Evolutionary conservation across 768 basidiomycete species (phyloP).

Genomic region (Boletus reticuloceps): DNA sequence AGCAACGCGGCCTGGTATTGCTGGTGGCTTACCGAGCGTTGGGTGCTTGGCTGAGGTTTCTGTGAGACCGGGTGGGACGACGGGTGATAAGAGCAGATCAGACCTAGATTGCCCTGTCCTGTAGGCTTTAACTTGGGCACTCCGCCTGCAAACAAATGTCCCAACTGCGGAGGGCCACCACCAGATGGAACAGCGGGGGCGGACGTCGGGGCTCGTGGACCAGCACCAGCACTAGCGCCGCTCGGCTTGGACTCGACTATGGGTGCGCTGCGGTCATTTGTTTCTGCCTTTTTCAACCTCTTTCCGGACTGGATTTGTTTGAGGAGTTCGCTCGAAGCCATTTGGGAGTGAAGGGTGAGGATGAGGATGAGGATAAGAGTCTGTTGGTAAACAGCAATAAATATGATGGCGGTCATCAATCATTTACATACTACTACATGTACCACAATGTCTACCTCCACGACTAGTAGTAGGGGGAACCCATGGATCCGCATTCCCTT

Average conservation of each 20-base stretch:
- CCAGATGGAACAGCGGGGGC: conserved; percentile 22
- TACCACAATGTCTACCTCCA: not conserved
- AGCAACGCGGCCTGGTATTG: conserved; percentile 51
- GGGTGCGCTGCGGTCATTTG: conserved; percentile 79
- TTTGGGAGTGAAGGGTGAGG: conserved; percentile 24
- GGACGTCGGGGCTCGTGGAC: conserved; percentile 22
- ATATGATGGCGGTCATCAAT: not conserved
- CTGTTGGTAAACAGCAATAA: conserved; percentile 15
- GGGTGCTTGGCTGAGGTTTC: conserved; percentile 53
- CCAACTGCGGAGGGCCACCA: conserved; percentile 75
- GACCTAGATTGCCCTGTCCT: conserved; percentile 59
- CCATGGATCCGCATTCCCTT: no score
- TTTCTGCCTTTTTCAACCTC: conserved; percentile 76
- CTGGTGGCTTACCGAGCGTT: conserved; percentile 63
- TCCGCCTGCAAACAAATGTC: conserved; percentile 84
- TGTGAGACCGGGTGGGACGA: conserved; percentile 8
- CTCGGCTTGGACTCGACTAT: conserved; percentile 46
- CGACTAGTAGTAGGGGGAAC: not conserved
- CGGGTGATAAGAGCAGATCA: conserved; percentile 16
- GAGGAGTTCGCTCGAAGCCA: conserved; percentile 76
- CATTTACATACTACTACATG: no score
- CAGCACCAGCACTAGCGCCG: conserved; percentile 41
- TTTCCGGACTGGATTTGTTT: conserved; percentile 83
- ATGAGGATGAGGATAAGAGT: not conserved
- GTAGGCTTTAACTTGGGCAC: conserved; percentile 87